phyloP scores from a whole-genome alignment of 345 rosid genomes.

The Gossypium arboreum region DNA sequence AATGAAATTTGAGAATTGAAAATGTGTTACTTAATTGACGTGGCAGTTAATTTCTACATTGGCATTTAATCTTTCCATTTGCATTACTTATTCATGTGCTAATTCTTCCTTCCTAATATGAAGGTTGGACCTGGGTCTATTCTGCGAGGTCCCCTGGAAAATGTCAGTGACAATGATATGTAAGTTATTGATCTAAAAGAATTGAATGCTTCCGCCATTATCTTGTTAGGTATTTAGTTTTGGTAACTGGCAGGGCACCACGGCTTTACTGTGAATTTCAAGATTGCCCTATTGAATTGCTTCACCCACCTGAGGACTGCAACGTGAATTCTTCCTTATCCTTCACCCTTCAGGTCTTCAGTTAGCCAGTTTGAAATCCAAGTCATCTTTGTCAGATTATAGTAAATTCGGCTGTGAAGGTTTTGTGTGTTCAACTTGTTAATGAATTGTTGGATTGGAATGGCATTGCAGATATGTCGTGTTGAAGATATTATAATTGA shows the following conservation, averaged over 20 bases:
- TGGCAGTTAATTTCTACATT: not conserved
- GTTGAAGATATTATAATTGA: slow-evolving; percentile 54
- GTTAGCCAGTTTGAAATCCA: slow-evolving; percentile 27
- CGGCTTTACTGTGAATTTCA: slow-evolving; percentile 65
- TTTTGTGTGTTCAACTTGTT: slow-evolving; percentile 18
- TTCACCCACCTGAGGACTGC: slow-evolving; percentile 95
- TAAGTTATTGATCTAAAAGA: slow-evolving; percentile 37
- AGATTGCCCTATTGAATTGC: slow-evolving; percentile 77
- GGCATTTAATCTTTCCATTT: not conserved
- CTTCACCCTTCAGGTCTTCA: slow-evolving; percentile 84
- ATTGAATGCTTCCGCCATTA: not conserved
- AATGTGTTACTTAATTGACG: slow-evolving; percentile 6
- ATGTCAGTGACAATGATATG: slow-evolving; percentile 64
- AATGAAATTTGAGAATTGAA: not conserved
- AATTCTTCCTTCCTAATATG: slow-evolving; percentile 20
- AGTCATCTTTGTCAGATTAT: slow-evolving; percentile 24
- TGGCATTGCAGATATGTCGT: slow-evolving; percentile 57
- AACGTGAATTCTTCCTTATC: slow-evolving; percentile 84
- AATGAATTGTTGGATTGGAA: slow-evolving; percentile 11
- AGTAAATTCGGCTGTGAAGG: slow-evolving; percentile 9
- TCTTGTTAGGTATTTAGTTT: slow-evolving; percentile 19
- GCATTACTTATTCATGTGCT: slow-evolving; percentile 11
- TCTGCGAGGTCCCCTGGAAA: slow-evolving; percentile 74
- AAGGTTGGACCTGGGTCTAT: slow-evolving; percentile 86
- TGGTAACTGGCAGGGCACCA: slow-evolving; percentile 49